A percentile compares a stretch with the other conserved stretches of the same genome.
These are phyloP conservation scores for Cryptococcus sp. DNA, from an alignment of 1,284 basidiomycete genomes.

Conservation along the genomic window DNA sequence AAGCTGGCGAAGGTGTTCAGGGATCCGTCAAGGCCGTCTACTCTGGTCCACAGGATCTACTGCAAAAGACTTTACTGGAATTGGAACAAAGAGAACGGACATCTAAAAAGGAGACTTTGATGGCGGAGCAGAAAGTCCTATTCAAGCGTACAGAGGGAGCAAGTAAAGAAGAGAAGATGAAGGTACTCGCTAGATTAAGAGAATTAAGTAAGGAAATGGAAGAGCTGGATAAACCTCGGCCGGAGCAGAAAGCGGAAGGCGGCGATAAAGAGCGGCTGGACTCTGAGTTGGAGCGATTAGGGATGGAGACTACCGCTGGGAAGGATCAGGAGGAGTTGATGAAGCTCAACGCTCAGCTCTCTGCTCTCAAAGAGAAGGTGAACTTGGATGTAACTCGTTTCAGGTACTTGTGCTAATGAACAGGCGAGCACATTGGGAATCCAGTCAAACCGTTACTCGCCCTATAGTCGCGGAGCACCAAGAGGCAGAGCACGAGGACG, in stretches of 20 bases:
- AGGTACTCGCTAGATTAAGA: constrained; percentile 69
- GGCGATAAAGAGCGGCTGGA: constrained; percentile 38
- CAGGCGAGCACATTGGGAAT: constrained; percentile 39
- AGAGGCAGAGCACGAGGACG: constrained; percentile 55
- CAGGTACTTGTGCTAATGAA: constrained; percentile 40
- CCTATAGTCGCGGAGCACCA: constrained; percentile 63
- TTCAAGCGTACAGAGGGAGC: constrained; percentile 66
- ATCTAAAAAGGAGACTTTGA: constrained; percentile 72
- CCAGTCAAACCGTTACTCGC: constrained; percentile 46
- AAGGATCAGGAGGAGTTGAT: constrained; percentile 50
- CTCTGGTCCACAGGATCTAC: constrained; percentile 30
- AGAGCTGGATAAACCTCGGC: constrained; percentile 43
- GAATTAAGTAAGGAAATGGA: constrained; percentile 79
- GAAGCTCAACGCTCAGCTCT: constrained; percentile 35
- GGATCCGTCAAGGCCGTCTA: constrained; percentile 25
- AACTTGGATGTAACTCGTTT: constrained; percentile 45
- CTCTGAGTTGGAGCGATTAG: constrained; percentile 66
- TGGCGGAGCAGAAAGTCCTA: constrained; percentile 83
- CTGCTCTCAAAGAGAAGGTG: constrained; percentile 55
- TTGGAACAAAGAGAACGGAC: constrained; percentile 58
- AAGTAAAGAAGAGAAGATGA: constrained; percentile 65
- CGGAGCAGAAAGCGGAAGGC: constrained; percentile 36
- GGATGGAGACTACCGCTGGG: constrained; percentile 48
- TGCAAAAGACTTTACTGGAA: constrained; percentile 37
- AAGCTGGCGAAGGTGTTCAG: constrained; percentile 29